Conservation (phyloP, 352 stramenopile genomes). For the Phytophthora syringae region DNA sequence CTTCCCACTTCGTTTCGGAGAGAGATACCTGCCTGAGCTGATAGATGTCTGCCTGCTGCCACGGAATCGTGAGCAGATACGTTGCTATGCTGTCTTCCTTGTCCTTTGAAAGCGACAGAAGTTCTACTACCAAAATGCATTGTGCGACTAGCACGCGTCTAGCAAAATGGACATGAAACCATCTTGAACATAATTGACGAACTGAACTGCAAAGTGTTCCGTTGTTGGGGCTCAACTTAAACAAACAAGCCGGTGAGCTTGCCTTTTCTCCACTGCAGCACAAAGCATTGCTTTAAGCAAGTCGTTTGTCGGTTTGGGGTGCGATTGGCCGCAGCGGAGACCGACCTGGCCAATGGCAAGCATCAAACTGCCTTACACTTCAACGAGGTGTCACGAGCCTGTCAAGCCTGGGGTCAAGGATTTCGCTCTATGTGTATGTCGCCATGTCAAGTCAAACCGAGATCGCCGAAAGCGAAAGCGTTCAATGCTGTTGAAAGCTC, state of each 20-base stretch:
- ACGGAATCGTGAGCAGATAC: not conserved
- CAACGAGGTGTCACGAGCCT: not conserved
- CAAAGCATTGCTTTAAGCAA: too few relatives aligned
- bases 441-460: not conserved
- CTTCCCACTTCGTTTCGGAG: not conserved
- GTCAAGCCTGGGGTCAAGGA: not conserved
- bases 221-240: constrained; percentile 1
- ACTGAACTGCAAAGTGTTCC: not conserved
- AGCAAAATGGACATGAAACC: constrained; percentile 19
- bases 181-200: too few relatives aligned
- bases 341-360: constrained; percentile 6
- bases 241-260: constrained; percentile 4
- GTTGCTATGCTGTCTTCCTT: too few relatives aligned
- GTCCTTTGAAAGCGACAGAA: not conserved
- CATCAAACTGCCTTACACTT: constrained; percentile 12
- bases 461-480: not conserved
- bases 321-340: constrained; percentile 3
- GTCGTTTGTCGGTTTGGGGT: not conserved
- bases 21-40: not conserved
- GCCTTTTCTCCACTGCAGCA: too few relatives aligned
- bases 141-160: constrained; percentile 13
- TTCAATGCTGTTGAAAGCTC: too few relatives aligned
- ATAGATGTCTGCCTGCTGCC: not conserved
- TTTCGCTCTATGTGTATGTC: not conserved
- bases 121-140: not conserved